Evolutionary conservation across 352 stramenopile genomes (phyloP), one percentile per base, ranked within the genome.

Genomic region (Pythium rishiriense): DNA sequence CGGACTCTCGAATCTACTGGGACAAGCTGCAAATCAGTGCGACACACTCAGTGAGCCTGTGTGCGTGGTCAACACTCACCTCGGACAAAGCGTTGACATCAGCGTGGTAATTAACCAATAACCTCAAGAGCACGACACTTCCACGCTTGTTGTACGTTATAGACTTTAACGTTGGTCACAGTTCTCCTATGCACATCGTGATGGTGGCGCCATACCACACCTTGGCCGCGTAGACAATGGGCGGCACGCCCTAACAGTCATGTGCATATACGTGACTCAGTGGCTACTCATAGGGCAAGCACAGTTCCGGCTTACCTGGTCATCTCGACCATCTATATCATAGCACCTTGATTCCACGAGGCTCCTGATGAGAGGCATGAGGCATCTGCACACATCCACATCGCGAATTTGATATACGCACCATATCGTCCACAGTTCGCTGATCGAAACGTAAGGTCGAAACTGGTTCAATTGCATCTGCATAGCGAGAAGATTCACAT

Each of bases 171-270:
- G 7, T 39, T 14, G n/a, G 9, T 39, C 19, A 2, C 37, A 12
- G 35, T 14, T 15, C 14, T 14, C 7, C 37, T 6, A 43, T 43
- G 33, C 33, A 43, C 12, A 21, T n/a, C 3, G 37, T 17, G 15
- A 43, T 3, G 37, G n/a, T 43, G 37, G 33, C 9, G 7, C n/a
- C 37, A n/a, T n/a, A n/a, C n/a, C 54, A 46, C 21, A 86, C 76
- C 66, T 83, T 87, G 17, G 71, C 80, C 15, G 81, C 78, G 35
- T 90, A 88, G 19, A 90, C 58, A 33, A 90, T 86, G 33, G 77
- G 73, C 4, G 78, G 79, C 0, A 83, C 66, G 0, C 78, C 81
- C 77, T 86, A 50, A 3, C n/a, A n/a, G 1, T 35, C 8, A 10
- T 11, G 21, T 25, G 1, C 11, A 43, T 19, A n/a, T n/a, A n/a